A percentile compares a stretch with the other conserved stretches of the same genome.
Conservation (phyloP, 164 flowering plant species). For the Stephania cephalantha region DNA sequence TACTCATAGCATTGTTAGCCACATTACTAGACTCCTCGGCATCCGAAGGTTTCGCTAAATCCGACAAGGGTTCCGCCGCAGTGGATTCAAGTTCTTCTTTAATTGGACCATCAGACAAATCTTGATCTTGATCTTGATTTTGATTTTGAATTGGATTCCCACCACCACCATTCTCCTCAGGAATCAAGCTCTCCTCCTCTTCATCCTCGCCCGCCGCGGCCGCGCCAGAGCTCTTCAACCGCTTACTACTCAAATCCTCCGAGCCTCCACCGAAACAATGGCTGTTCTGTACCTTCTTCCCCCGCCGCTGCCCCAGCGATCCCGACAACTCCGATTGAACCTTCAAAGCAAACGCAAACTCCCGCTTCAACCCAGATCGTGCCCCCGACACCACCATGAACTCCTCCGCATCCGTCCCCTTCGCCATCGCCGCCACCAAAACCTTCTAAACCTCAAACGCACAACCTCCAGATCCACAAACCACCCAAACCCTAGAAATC, state of each 20-base stretch:
- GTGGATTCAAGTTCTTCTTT: neutral
- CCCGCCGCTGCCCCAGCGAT: constrained; percentile 19
- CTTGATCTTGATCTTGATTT: neutral
- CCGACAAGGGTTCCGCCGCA: neutral
- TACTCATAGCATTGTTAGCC: neutral
- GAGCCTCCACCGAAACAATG: neutral
- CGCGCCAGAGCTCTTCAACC: neutral
- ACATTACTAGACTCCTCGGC: neutral
- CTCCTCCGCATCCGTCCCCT: constrained; percentile 17
- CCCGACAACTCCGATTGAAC: constrained; percentile 22
- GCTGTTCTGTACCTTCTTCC: neutral
- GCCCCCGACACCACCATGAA: constrained; percentile 17
- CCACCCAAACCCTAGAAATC: neutral
- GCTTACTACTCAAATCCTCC: constrained; percentile 10
- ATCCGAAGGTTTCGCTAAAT: neutral
- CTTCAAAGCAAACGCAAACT: constrained; percentile 25
- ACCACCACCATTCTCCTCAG: neutral
- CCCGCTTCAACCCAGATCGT: constrained; percentile 29
- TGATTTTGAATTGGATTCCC: neutral
- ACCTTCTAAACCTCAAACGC: neutral
- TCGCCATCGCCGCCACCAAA: constrained; percentile 14
- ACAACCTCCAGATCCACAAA: neutral
- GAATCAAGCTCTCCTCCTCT: neutral
- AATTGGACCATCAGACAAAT: neutral
- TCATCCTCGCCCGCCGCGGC: neutral